These are phyloP conservation scores for Aspergillus texensis DNA, from an alignment of 2,329 filamentous ascomycete genomes.

Conservation along the genomic window DNA sequence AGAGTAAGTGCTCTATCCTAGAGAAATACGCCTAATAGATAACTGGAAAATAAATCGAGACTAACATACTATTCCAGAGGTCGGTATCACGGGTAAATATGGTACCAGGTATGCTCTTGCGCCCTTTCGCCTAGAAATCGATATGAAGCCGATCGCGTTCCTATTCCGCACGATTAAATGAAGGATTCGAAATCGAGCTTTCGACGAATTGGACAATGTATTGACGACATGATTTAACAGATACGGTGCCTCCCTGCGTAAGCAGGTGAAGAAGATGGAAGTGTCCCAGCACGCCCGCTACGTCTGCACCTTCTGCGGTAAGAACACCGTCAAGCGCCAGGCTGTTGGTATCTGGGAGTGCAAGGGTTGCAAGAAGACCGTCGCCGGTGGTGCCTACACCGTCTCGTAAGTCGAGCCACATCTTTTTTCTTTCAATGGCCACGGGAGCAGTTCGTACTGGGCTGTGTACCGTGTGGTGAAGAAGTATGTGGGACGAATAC, in stretches of 20 bases:
- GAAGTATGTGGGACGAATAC: constrained; percentile 14
- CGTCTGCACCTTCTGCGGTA: constrained; percentile 98
- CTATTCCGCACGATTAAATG: constrained; percentile 16
- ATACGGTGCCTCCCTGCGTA: constrained; percentile 99
- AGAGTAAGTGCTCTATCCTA: constrained; percentile 56
- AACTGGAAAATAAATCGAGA: neutral
- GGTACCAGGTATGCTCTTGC: constrained; percentile 77
- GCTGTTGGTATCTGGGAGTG: constrained; percentile 97
- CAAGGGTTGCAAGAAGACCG: constrained; percentile 90
- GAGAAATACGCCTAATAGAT: neutral
- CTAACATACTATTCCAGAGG: constrained; percentile 59
- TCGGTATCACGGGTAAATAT: constrained; percentile 99
- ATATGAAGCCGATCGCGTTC: constrained; percentile 17
- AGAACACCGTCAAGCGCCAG: constrained; percentile 88
- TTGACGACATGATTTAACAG: constrained; percentile 50
- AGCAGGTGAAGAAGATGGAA: constrained; percentile 99
- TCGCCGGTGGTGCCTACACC: constrained; percentile 91
- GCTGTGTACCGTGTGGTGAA: neutral
- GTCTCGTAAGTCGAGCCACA: constrained; percentile 76
- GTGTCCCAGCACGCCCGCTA: constrained; percentile 98
- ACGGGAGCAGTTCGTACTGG: neutral
- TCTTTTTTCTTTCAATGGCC: neutral
- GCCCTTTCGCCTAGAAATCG: constrained; percentile 24
- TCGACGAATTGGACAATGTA: constrained; percentile 13
- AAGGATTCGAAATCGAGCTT: constrained; percentile 24